Evolutionary conservation across 2,329 filamentous ascomycete species (phyloP).

Genomic region (Nannizzia gypsea): DNA sequence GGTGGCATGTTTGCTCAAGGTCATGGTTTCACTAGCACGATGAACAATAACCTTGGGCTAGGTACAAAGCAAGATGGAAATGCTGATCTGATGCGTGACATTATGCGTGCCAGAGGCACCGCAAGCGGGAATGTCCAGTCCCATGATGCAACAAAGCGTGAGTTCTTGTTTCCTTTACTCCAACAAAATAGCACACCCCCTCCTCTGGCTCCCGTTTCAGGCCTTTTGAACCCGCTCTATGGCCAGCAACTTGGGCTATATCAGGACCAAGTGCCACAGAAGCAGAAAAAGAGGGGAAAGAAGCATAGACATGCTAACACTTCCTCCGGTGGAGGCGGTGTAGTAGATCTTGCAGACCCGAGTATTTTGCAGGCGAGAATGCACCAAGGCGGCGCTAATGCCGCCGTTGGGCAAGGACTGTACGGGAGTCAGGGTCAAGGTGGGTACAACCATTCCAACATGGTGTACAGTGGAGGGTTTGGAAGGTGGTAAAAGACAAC

Average conservation of each 20-base stretch:
- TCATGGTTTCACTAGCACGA: constrained; percentile 65
- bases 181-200: constrained; percentile 72
- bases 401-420: constrained; percentile 65
- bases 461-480: constrained; percentile 66
- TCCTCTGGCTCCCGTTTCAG: constrained; percentile 85
- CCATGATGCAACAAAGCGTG: constrained; percentile 89
- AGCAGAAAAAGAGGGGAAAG: constrained; percentile 99
- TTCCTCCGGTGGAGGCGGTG: constrained; percentile 96
- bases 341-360: constrained; percentile 99
- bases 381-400: constrained; percentile 74
- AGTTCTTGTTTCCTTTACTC: constrained; percentile 92
- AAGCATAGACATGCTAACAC: constrained; percentile 99
- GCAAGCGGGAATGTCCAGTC: constrained; percentile 52
- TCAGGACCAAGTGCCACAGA: constrained; percentile 76
- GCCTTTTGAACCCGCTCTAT: constrained; percentile 85
- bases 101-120: constrained; percentile 58
- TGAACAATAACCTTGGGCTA: constrained; percentile 51
- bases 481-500: constrained; percentile 50
- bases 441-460: constrained; percentile 73
- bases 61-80: constrained; percentile 59
- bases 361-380: constrained; percentile 97
- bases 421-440: constrained; percentile 79
- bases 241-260: constrained; percentile 72
- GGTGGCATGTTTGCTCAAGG: constrained; percentile 82
- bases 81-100: constrained; percentile 67